Percentiles rank a stretch among this genome's conserved stretches.
These are phyloP conservation scores for Volvox africanus DNA, from an alignment of 139 green algal species.

Conservation along the genomic window DNA sequence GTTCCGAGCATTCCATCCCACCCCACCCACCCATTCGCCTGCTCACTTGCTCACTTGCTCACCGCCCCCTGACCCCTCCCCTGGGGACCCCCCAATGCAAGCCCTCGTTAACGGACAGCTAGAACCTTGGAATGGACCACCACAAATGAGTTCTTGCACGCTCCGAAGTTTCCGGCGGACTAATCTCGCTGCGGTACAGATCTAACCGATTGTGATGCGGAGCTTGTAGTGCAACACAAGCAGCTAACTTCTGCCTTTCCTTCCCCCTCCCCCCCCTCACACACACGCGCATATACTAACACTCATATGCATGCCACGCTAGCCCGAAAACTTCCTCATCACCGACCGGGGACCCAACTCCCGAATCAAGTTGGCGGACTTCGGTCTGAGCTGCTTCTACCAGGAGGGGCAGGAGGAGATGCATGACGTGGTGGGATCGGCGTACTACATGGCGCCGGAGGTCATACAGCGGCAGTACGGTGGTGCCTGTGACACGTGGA, in stretches of 20 bases:
- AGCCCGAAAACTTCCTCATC: constrained; percentile 59
- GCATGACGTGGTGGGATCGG: constrained; percentile 4
- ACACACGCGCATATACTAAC: no score
- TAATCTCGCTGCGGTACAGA: no score
- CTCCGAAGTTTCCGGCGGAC: no score
- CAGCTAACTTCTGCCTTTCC: no score
- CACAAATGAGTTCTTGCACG: no score
- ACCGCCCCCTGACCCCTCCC: no score
- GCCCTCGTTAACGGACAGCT: no score
- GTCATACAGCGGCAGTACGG: constrained; percentile 35
- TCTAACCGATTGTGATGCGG: no score
- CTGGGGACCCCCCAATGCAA: no score
- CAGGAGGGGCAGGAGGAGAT: not conserved
- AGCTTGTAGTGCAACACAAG: not conserved
- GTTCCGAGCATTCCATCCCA: not conserved
- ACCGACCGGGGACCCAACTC: constrained; percentile 13
- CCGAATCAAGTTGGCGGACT: constrained; percentile 59
- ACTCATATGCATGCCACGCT: no score
- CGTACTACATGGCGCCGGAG: constrained; percentile 47
- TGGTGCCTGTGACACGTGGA: constrained; percentile 53
- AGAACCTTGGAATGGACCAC: no score
- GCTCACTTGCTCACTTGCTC: not conserved
- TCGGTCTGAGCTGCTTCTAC: constrained; percentile 53
- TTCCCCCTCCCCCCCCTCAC: not conserved
- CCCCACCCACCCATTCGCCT: not conserved